Conservation (phyloP, 2,329 filamentous ascomycete genomes). For the Neonectria neomacrospora region DNA sequence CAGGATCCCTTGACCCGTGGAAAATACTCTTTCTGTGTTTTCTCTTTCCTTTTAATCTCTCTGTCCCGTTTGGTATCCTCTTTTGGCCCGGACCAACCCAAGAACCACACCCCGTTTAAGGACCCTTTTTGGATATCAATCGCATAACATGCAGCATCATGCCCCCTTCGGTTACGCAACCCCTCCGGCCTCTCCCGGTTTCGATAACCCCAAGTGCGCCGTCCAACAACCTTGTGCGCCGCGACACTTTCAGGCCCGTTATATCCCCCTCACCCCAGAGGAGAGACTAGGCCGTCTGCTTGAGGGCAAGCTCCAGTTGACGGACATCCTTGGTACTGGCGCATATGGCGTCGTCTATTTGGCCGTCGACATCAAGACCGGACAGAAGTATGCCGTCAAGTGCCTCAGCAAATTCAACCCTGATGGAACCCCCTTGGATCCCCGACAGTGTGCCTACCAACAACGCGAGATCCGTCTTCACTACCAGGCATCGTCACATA, state of each 20-base stretch:
- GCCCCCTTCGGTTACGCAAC: conserved; percentile 67
- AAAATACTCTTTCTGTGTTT: conserved; percentile 39
- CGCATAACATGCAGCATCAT: conserved; percentile 69
- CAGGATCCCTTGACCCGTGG: conserved; percentile 43
- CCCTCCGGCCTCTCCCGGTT: conserved; percentile 66
- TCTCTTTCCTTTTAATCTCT: conserved; percentile 39
- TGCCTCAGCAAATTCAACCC: conserved; percentile 90
- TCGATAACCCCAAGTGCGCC: conserved; percentile 61
- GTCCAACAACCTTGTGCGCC: conserved; percentile 53
- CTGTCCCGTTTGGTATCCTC: conserved; percentile 41
- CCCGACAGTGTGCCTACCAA: conserved; percentile 89
- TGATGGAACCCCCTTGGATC: conserved; percentile 77
- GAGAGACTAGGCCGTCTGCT: conserved; percentile 87
- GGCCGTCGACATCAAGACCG: conserved; percentile 84
- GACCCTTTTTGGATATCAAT: conserved; percentile 44
- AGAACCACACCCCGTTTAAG: conserved; percentile 34
- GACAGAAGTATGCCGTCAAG: conserved; percentile 92
- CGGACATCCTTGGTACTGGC: conserved; percentile 87
- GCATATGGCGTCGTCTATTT: conserved; percentile 97
- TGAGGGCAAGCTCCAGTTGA: conserved; percentile 84
- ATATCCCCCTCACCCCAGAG: conserved; percentile 75
- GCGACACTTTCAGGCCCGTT: conserved; percentile 58
- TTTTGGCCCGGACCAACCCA: conserved; percentile 34
- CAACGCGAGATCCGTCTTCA: conserved; percentile 93
- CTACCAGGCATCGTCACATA: conserved; percentile 86